Conservation (phyloP, 768 basidiomycete genomes). For the Favolaschia claudopus region DNA sequence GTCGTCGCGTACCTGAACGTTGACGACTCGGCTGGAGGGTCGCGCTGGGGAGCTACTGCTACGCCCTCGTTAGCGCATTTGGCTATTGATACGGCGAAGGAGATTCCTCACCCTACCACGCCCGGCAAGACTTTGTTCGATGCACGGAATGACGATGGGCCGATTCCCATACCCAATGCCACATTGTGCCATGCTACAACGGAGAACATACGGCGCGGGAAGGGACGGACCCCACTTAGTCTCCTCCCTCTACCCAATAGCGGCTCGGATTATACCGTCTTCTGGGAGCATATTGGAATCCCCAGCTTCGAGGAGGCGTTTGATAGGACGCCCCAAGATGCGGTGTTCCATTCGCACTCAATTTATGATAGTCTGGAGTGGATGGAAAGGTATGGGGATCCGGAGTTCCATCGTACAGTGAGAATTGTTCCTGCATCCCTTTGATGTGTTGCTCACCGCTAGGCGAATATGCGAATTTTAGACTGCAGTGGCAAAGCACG, state of each 20-base stretch:
- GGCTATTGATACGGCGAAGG: slow-evolving; percentile 57
- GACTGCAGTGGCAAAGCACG: slow-evolving; percentile 72
- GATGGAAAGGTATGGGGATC: slow-evolving; percentile 80
- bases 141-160: slow-evolving; percentile 56
- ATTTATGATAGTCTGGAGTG: slow-evolving; percentile 77
- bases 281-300: slow-evolving; percentile 76
- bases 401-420: slow-evolving; percentile 77
- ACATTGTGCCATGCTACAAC: slow-evolving; percentile 48
- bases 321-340: slow-evolving; percentile 52
- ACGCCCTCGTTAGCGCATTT: slow-evolving; percentile 76
- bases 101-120: slow-evolving; percentile 65
- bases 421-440: too few species aligned
- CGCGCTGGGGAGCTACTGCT: slow-evolving; percentile 54
- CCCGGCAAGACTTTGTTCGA: slow-evolving; percentile 63
- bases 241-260: slow-evolving; percentile 73
- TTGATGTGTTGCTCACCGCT: too few species aligned
- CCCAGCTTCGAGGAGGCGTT: slow-evolving; percentile 54
- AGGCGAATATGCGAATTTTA: too few species aligned
- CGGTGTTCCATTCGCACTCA: slow-evolving; percentile 80
- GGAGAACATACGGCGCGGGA: slow-evolving; percentile 52
- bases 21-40: slow-evolving; percentile 60
- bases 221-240: slow-evolving; percentile 41
- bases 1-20: slow-evolving; percentile 70
- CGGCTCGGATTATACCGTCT: slow-evolving; percentile 92
- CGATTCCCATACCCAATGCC: slow-evolving; percentile 40